Evolutionary conservation across 2,329 filamentous ascomycete species (phyloP), one percentile per base, ranked within the genome.

Genomic region (Davidsoniella eucalypti): DNA sequence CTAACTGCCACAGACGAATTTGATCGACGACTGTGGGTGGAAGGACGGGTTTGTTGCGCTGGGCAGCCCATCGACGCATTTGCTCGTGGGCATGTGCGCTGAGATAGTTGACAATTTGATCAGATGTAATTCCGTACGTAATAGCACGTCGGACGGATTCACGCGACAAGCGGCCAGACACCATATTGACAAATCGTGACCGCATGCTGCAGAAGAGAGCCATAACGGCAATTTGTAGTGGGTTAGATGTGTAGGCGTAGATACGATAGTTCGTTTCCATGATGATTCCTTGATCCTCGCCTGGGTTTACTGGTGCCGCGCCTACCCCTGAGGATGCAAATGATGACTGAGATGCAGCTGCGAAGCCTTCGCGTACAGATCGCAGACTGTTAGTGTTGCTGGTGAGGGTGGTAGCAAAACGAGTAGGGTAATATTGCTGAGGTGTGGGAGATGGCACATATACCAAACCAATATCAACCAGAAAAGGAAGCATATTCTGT

Each of bases 261-360:
- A 98, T 69, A 23, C 92, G 84, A 68, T 95, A 96, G 67, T 98
- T 98, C 7, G 92, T 98, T 69, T 98, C 92, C 57, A 98, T 78
- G 59, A 98, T 88, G 61, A 98, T 87, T 68, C 87, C 92, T 55
- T 88, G 88, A 17, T 63, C 56, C 40, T 61, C 23, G 60, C 54
- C 63, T 55, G 56, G 59, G 14, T 63, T 57, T 16, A 62, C 63
- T 16, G 76, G 66, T n/a, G 72, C 75, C 17, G 75, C 72, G 61
- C 54, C 47, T 61, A 61, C 46, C 56, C 60, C 43, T 58, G 55
- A 65, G 55, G 60, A 65, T 2, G 71, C 63, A n/a, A 68, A 66
- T 10, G 52, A 49, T 10, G 41, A 17, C 21, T 36, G 16, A 1
- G 79, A 73, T 6, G 81, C 81, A 40, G 82, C 81, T 26, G 78